Evolutionary conservation across 805 yeast genomes (phyloP), one percentile per base, ranked within the genome.

Genomic region (Wickerhamia fluorescens): DNA sequence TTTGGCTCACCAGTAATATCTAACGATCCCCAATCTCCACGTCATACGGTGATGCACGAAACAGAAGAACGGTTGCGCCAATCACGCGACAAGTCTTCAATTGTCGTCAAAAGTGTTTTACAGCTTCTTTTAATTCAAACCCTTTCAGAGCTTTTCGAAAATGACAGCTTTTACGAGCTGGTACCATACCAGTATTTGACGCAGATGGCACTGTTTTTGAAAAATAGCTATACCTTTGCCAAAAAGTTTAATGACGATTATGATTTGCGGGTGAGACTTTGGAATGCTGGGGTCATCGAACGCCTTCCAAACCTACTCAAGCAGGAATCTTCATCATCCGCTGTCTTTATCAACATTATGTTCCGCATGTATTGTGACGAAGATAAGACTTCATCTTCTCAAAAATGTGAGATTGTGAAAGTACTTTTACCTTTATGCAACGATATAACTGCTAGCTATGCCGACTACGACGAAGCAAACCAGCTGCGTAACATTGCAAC

Each of bases 281-380:
- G 94, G 78, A 83, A 86, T 46, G 84, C 92, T 3, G 95, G 96
- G 1, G 78, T 87, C 23, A 89, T 88, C 57, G 94, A 86, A 46
- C 79, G 88, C 48, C 68, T 89, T 31, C 98, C 99, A 13, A 94
- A 92, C 44, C 60, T 92, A 44, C 61, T 88, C 44, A 83, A 84
- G 44, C 98, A 94, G 56, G 98, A 94, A 54, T 78, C 94, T 0
- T 75, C 86, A 20, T 76, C 96, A 0, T 79, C 95, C 1, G 89
- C 94, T 2, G 95, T 87, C 2, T 82, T 78, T 51, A 76, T 89
- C 38, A 77, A 79, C 44, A 70, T 88, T 25, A 66, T 84, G 65
- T 84, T 89, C 66, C 70, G 81, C 44, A 61, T 89, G 47, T 87
- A 85, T 52, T 73, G 81, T 36, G 86, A 80, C 47, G 64, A 66